A percentile compares a stretch with the other conserved stretches of the same genome.
These are phyloP conservation scores for Phylloporus sp. DNA, from an alignment of 1,284 basidiomycete species.

Conservation along the genomic window DNA sequence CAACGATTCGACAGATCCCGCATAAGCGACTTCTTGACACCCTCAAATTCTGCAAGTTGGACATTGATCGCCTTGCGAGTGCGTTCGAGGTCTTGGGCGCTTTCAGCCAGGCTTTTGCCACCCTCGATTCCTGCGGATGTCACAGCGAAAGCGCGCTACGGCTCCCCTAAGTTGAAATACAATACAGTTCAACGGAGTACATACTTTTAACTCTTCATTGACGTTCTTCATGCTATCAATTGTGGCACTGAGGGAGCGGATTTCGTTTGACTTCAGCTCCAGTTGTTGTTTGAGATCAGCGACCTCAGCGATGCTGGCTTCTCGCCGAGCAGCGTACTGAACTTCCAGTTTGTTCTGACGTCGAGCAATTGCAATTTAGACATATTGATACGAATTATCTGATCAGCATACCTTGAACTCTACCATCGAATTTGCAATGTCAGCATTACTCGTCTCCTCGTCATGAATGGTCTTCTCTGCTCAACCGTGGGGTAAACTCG, in stretches of 20 bases:
- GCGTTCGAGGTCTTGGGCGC: constrained; percentile 95
- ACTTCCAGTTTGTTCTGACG: constrained; percentile 88
- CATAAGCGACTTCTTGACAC: constrained; percentile 98
- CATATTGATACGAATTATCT: constrained; percentile 12
- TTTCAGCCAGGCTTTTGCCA: constrained; percentile 94
- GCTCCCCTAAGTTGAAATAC: constrained; percentile 12
- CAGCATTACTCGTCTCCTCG: constrained; percentile 80
- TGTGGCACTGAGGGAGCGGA: constrained; percentile 82
- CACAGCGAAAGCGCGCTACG: constrained; percentile 92
- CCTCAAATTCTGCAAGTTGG: constrained; percentile 97
- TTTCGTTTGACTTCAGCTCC: constrained; percentile 86
- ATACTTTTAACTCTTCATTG: constrained; percentile 96
- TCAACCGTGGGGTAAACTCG: constrained; percentile 17
- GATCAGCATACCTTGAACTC: constrained; percentile 81
- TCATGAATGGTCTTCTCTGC: constrained; percentile 86
- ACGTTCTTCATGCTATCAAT: constrained; percentile 95
- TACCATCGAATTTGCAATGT: constrained; percentile 80
- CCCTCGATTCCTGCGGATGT: constrained; percentile 97
- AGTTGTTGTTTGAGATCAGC: constrained; percentile 91
- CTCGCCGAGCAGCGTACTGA: constrained; percentile 92
- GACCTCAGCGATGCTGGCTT: constrained; percentile 87
- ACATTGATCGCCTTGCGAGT: constrained; percentile 97
- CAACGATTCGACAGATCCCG: constrained; percentile 99
- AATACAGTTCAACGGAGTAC: not conserved
- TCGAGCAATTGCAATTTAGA: constrained; percentile 16